phyloP scores from a whole-genome alignment of 441 rosid genomes.

The Cnidoscolus chayamansa region DNA sequence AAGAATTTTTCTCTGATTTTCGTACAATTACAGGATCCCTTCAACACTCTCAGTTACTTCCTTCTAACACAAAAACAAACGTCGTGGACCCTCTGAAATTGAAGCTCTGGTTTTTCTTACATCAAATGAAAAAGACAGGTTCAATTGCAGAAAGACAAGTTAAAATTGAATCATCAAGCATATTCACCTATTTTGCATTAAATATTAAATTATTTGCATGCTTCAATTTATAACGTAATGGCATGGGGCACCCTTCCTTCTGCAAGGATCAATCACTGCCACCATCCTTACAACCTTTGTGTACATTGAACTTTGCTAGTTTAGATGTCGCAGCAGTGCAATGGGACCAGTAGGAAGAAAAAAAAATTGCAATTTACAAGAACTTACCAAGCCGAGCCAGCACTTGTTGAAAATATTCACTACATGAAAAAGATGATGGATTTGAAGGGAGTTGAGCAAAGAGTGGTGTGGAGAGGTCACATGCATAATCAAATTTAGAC shows the following conservation, averaged over 20 bases:
- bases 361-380: no score
- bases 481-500: not conserved
- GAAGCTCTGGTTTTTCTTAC: not conserved
- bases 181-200: no score
- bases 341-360: not conserved
- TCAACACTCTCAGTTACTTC: no score
- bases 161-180: conserved; percentile 14
- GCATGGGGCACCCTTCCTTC: not conserved
- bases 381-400: no score
- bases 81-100: no score
- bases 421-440: not conserved
- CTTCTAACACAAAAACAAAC: no score
- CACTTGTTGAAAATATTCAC: no score
- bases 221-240: not conserved
- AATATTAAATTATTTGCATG: not conserved
- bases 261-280: not conserved
- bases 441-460: not conserved
- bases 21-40: no score
- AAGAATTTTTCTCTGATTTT: no score
- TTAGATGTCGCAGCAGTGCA: not conserved
- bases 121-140: not conserved
- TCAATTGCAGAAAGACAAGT: not conserved
- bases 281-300: not conserved
- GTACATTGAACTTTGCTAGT: conserved; percentile 8
- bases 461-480: conserved; percentile 17